Base-by-base conservation (phyloP, 2,329 filamentous ascomycete species). In the Leptosphaerulina australis region DNA sequence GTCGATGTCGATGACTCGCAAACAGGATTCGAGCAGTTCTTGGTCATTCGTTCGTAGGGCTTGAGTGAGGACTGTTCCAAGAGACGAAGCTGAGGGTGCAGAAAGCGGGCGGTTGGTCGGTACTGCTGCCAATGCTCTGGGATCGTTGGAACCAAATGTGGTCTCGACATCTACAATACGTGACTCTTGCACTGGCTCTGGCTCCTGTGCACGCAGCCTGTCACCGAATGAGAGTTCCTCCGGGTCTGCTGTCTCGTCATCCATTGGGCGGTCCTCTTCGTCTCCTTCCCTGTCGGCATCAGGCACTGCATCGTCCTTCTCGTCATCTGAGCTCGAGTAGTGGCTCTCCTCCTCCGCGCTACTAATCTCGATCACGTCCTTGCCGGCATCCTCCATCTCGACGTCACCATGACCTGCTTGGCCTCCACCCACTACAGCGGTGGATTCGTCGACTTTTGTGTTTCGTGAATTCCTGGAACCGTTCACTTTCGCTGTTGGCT, bases 61-160 rank as follows among this genome's bases (percentile, higher is more conserved):
- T 74, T 97, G 93, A 11, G 91, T 87, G 52, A 99, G 86, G n/a
- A 97, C 91, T 4, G 91, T 96, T 37, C 89, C 88, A 40, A 99
- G 83, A 5, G 93, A 96, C 51, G 90, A 86, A 51, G 88, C 86
- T 10, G 86, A 86, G 10, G 87, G 88, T 15, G 84, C 78, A 14
- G 81, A 80, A 54, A 88, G 77, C 45, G 76, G 73, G 29, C 77
- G 77, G 40, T 67, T 73, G 28, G 74, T 70, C 9, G 66, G 60
- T 14, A 76, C 68, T 37, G 77, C 74, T n/a, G 68, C 64, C 29
- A 80, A 71, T 28, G 76, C 73, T 55, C 70, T 77, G 49, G 75
- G 77, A 58, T 74, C 76, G 44, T 75, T 74, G 39, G 69, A 60
- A 31, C 71, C 77, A 44, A 79, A 73, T 4, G 86, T 77, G 36